Base-by-base conservation (phyloP, 345 rosid genomes). In the Salix brachista region DNA sequence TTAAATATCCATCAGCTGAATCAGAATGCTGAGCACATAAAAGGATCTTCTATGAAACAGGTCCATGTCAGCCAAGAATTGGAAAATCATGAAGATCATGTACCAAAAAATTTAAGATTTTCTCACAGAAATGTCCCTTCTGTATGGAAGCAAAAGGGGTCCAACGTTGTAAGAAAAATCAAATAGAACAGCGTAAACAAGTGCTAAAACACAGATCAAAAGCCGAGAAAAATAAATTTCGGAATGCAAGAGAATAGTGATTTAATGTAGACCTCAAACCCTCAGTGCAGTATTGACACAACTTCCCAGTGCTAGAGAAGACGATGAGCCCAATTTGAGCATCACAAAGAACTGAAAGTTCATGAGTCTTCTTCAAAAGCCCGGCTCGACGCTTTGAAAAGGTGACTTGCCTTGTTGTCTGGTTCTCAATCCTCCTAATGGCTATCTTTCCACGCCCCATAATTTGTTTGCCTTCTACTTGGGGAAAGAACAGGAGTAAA, bases 301-400 rank as follows among this genome's bases (percentile, higher is more conserved):
- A 1, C 77, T 86, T 86, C 16, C 89, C 89, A 36, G 89, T 86
- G 78, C 73, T 64, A 2, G 89, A 86, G 82, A 86, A 86, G 83
- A 86, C 37, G 77, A 86, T 82, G 79, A 86, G 89, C 28, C 85
- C 89, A 48, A 86, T 86, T 32, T 86, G 84, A n/a, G 89, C 87
- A 48, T 86, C 89, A 70, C 89, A 86, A 1, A 84, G 84, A 17
- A 84, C 85, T 1, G 89, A 86, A 13, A 86, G 84, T 30, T 86
- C 89, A 58, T 78, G 87, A 0, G 89, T 84, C 60, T 86, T 86
- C 85, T 86, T 84, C 76, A 86, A 50, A 61, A 86, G 82, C 1
- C 89, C 89, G 4, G 74, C 72, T 71, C 89, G 71, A 8, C 89
- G 72, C 77, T 86, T 86, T 1, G 89, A 86, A 76, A 84, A 86